Conservation (phyloP, 441 rosid genomes). For the Euphorbia celastroides region DNA sequence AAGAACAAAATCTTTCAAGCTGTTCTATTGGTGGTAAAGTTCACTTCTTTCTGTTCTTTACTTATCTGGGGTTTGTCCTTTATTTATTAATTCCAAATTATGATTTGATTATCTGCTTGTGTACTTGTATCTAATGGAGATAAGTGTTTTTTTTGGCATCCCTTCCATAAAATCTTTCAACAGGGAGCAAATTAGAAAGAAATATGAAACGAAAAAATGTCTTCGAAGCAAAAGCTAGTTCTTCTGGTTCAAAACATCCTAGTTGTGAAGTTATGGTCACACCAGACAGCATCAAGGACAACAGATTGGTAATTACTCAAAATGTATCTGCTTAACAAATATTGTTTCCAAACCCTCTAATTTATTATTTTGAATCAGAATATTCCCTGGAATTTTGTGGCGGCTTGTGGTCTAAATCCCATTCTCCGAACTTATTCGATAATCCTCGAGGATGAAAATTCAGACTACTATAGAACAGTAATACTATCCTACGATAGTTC, state of each 20-base stretch:
- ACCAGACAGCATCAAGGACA: background rate
- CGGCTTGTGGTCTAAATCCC: background rate
- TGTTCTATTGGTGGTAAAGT: background rate
- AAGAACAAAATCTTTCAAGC: background rate
- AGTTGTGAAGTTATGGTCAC: background rate
- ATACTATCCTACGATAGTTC: background rate
- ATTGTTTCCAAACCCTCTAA: background rate
- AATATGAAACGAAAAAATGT: background rate
- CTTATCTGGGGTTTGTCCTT: background rate
- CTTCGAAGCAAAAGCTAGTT: background rate
- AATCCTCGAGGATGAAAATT: conserved; percentile 4
- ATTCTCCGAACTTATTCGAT: background rate
- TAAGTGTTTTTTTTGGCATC: background rate
- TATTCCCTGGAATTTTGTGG: conserved; percentile 5
- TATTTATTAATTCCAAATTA: background rate
- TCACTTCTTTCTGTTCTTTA: background rate
- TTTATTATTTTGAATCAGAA: conserved; percentile 6
- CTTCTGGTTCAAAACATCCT: background rate
- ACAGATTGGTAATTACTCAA: conserved; percentile 7
- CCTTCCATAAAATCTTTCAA: background rate
- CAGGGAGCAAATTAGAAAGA: background rate
- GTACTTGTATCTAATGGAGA: background rate
- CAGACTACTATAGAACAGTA: conserved; percentile 8
- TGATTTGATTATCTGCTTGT: background rate
- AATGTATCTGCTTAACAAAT: background rate